phyloP scores from a whole-genome alignment of 306 rosid species.

The Citrullus mucosospermus region DNA sequence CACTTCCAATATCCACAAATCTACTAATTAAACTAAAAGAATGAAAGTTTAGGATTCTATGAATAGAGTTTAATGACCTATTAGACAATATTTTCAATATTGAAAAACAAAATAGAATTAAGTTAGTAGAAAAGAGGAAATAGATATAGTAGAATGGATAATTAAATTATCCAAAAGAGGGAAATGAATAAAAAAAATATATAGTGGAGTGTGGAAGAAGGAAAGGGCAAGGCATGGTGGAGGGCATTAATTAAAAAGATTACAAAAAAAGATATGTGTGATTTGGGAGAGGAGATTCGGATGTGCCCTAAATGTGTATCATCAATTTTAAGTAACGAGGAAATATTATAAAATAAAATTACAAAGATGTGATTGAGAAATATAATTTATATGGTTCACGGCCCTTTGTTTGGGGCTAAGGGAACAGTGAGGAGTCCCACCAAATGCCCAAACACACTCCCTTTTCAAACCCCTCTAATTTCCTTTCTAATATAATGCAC shows the following conservation, averaged over 20 bases:
- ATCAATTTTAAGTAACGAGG: neutral
- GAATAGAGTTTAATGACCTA: too few species aligned
- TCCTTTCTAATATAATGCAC: slow-evolving; percentile 18
- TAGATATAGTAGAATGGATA: too few species aligned
- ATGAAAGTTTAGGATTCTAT: too few species aligned
- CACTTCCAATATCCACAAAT: too few species aligned
- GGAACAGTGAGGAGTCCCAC: slow-evolving; percentile 66
- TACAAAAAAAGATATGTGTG: neutral
- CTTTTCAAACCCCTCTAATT: slow-evolving; percentile 25
- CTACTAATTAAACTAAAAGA: too few species aligned
- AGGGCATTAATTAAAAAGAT: neutral
- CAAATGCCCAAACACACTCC: slow-evolving; percentile 22
- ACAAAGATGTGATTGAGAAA: neutral
- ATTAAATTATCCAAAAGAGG: too few species aligned
- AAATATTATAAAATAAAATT: neutral
- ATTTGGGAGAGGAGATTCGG: neutral
- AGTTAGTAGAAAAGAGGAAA: too few species aligned
- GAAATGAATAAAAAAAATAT: too few species aligned
- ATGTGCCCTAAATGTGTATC: slow-evolving; percentile 8
- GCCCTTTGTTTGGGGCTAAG: slow-evolving; percentile 77
- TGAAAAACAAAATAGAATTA: too few species aligned
- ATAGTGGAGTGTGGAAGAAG: neutral
- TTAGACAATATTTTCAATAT: too few species aligned
- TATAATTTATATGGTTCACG: slow-evolving; percentile 26
- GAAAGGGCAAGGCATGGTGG: slow-evolving; percentile 1